Percentiles rank a stretch among this genome's conserved stretches.
These are phyloP conservation scores for Colletotrichum orbiculare DNA, from an alignment of 2,329 filamentous ascomycete genomes.

Conservation along the genomic window DNA sequence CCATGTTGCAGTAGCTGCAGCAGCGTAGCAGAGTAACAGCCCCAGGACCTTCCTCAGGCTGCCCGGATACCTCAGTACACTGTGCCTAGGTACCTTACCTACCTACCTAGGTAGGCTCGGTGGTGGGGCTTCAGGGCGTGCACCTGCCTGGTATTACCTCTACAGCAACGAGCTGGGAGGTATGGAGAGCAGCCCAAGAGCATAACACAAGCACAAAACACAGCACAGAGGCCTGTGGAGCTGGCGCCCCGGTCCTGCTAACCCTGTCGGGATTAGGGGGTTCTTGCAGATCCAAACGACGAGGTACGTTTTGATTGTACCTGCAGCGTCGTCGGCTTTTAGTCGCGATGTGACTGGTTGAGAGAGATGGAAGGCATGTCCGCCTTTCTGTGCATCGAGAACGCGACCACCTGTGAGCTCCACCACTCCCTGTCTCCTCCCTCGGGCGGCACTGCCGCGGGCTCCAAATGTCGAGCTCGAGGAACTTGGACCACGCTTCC, in stretches of 20 bases:
- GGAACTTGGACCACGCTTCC: constrained; percentile 22
- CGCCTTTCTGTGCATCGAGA: constrained; percentile 10
- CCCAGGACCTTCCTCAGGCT: not conserved
- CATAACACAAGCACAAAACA: too few species aligned
- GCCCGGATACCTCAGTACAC: constrained; percentile 4
- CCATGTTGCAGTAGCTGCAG: constrained; percentile 25
- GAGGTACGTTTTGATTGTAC: constrained; percentile 29
- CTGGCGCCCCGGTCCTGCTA: constrained; percentile 11
- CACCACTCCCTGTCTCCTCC: constrained; percentile 9
- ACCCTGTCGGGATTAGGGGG: constrained; percentile 19
- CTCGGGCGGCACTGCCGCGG: constrained; percentile 26
- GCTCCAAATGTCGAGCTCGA: constrained; percentile 23
- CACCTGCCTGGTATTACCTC: too few species aligned
- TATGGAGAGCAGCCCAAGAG: constrained; percentile 1
- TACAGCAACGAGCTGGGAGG: constrained; percentile 26
- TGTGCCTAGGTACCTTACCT: constrained; percentile 22
- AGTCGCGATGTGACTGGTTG: constrained; percentile 24
- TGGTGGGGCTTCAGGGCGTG: too few species aligned
- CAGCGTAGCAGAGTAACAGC: constrained; percentile 12
- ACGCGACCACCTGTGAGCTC: constrained; percentile 23
- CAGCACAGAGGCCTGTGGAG: constrained; percentile 2
- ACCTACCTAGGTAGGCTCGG: too few species aligned
- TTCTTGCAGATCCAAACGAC: not conserved
- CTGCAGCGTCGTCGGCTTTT: constrained; percentile 33
- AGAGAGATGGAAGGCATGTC: not conserved